Conservation (phyloP, 1,284 basidiomycete species). For the Heliocybe sulcata region DNA sequence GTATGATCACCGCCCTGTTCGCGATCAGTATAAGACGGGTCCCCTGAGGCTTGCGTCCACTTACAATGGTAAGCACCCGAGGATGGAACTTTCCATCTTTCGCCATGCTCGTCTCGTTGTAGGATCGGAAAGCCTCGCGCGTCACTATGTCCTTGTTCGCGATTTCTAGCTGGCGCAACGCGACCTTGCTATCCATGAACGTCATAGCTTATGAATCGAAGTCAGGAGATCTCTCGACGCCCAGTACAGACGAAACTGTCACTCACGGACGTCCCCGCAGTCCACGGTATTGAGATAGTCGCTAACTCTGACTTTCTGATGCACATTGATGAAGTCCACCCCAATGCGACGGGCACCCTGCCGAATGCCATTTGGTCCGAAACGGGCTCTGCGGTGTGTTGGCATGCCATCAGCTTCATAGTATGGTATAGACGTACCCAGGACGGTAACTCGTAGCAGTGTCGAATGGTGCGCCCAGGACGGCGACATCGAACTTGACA, state of each 20-base stretch:
- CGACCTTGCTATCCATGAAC: constrained; percentile 25
- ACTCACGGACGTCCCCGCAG: constrained; percentile 29
- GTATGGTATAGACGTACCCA: constrained; percentile 13
- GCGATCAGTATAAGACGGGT: not conserved
- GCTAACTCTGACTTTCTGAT: constrained; percentile 19
- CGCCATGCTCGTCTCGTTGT: constrained; percentile 18
- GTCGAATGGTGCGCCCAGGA: constrained; percentile 27
- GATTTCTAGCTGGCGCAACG: constrained; percentile 24
- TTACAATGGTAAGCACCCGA: constrained; percentile 26
- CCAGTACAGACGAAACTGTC: not conserved
- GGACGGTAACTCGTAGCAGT: constrained; percentile 26
- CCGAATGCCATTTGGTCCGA: constrained; percentile 28
- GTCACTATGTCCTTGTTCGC: constrained; percentile 21
- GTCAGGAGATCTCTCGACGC: too few species aligned
- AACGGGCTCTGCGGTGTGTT: constrained; percentile 18
- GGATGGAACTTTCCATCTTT: constrained; percentile 28
- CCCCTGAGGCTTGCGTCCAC: not conserved
- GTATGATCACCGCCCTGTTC: constrained; percentile 31
- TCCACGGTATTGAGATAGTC: constrained; percentile 24
- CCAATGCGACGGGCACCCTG: constrained; percentile 24
- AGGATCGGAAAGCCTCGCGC: constrained; percentile 13
- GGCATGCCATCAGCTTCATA: not conserved
- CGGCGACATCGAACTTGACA: constrained; percentile 21
- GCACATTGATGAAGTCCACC: constrained; percentile 22
- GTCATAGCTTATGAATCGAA: constrained; percentile 19